phyloP scores from a whole-genome alignment of 108 stramenopile genomes.

The Nannochloropsis gaditana region DNA sequence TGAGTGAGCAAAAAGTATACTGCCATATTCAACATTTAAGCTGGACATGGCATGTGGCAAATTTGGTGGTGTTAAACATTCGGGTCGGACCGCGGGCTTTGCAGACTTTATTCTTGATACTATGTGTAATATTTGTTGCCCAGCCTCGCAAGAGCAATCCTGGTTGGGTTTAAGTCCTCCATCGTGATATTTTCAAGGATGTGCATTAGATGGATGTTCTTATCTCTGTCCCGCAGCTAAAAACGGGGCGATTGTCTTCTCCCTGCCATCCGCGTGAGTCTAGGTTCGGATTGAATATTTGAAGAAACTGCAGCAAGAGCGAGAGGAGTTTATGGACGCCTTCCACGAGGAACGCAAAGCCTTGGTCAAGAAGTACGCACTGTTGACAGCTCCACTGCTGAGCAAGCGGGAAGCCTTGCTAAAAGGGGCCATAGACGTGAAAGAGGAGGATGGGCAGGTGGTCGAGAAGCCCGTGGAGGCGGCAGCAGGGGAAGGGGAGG shows the following conservation, averaged over 20 bases:
- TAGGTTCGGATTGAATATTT: constrained; percentile 11
- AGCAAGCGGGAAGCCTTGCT: not conserved
- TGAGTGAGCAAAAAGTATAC: too few species aligned
- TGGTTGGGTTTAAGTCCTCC: too few species aligned
- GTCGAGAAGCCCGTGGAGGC: not conserved
- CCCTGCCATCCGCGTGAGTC: not conserved
- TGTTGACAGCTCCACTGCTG: not conserved
- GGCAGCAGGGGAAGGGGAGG: not conserved
- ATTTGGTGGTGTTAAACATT: too few species aligned
- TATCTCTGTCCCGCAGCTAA: not conserved
- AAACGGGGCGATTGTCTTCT: too few species aligned
- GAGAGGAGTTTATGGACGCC: not conserved
- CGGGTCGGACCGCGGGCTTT: too few species aligned
- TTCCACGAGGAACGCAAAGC: constrained; percentile 15
- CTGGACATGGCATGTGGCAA: too few species aligned
- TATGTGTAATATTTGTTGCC: too few species aligned
- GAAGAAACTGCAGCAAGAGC: not conserved
- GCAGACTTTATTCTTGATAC: too few species aligned
- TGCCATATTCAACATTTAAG: too few species aligned
- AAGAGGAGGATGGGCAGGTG: not conserved
- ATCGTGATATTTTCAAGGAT: not conserved
- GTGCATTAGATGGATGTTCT: not conserved
- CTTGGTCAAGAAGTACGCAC: not conserved
- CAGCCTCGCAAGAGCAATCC: too few species aligned
- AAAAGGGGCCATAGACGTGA: not conserved